These are phyloP conservation scores for Boletus subparvulus DNA, from an alignment of 768 basidiomycete species.

Conservation along the genomic window DNA sequence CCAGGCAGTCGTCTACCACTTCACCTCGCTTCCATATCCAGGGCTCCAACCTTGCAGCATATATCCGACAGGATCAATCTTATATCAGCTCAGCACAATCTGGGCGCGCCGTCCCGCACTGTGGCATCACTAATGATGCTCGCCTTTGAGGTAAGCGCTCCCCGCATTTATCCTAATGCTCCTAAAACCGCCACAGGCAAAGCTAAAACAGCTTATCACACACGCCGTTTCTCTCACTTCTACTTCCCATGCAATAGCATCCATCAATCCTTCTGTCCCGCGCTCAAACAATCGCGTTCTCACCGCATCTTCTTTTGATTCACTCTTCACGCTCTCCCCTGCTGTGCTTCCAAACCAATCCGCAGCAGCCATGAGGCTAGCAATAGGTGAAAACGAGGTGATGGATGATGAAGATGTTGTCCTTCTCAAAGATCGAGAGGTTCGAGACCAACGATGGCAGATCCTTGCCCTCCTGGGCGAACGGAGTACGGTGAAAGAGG, in stretches of 20 bases:
- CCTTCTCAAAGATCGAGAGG: constrained; percentile 61
- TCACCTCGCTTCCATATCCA: constrained; percentile 71
- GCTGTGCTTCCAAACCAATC: constrained; percentile 77
- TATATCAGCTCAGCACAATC: constrained; percentile 74
- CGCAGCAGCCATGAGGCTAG: constrained; percentile 72
- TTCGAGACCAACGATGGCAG: constrained; percentile 72
- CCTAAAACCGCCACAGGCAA: constrained; percentile 48
- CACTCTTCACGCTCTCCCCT: constrained; percentile 74
- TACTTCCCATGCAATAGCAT: constrained; percentile 72
- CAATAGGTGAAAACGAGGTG: constrained; percentile 51
- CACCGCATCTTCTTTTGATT: constrained; percentile 69
- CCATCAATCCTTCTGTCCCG: constrained; percentile 60
- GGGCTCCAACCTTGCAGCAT: constrained; percentile 72
- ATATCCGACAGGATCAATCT: constrained; percentile 79
- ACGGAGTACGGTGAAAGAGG: constrained; percentile 69
- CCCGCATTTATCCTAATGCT: neutral
- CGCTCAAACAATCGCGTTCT: constrained; percentile 47
- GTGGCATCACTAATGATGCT: constrained; percentile 72
- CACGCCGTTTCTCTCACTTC: constrained; percentile 77
- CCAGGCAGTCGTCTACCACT: constrained; percentile 71
- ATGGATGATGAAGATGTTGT: constrained; percentile 47
- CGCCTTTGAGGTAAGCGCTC: constrained; percentile 66
- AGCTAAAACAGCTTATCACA: constrained; percentile 80
- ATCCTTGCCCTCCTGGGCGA: constrained; percentile 72
- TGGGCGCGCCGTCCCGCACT: constrained; percentile 56